Conservation (phyloP, 139 green algal genomes). For the Marvania coccoides region DNA sequence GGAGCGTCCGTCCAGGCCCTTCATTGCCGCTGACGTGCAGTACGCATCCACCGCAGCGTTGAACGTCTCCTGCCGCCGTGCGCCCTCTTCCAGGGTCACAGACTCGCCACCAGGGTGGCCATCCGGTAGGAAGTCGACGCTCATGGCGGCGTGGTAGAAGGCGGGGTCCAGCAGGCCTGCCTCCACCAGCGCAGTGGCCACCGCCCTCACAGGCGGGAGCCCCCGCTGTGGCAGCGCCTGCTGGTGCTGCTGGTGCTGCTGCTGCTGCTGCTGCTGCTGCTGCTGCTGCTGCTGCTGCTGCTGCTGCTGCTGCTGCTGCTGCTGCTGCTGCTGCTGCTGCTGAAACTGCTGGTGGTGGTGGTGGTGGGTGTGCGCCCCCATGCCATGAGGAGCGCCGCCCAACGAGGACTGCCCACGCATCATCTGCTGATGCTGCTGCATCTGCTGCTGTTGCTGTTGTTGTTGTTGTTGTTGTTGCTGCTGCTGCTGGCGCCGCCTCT, state of each 20-base stretch:
- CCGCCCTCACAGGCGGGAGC: slow-evolving; percentile 2
- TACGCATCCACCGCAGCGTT: slow-evolving; percentile 27
- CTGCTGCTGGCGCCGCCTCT: neutral
- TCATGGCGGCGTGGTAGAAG: slow-evolving; percentile 18
- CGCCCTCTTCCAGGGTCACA: slow-evolving; percentile 23
- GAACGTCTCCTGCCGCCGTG: slow-evolving; percentile 23
- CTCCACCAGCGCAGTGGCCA: slow-evolving; percentile 19
- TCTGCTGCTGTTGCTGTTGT: neutral
- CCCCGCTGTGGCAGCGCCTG: slow-evolving; percentile 2
- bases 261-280: slow-evolving; percentile 12
- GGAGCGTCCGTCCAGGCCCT: slow-evolving; percentile 13
- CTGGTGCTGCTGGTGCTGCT: slow-evolving; percentile 4
- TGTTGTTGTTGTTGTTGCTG: neutral
- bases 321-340: neutral
- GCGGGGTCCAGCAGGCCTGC: slow-evolving; percentile 19
- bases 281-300: neutral
- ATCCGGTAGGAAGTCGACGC: slow-evolving; percentile 27
- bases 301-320: neutral
- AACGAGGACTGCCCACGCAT: neutral
- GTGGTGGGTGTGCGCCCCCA: neutral
- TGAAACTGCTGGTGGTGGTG: neutral
- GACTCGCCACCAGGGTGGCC: slow-evolving; percentile 21
- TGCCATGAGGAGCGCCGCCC: no score
- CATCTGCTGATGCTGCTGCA: no score
- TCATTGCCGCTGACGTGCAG: neutral